phyloP scores from a whole-genome alignment of 2,329 filamentous ascomycete species.

The Calonectria montana region DNA sequence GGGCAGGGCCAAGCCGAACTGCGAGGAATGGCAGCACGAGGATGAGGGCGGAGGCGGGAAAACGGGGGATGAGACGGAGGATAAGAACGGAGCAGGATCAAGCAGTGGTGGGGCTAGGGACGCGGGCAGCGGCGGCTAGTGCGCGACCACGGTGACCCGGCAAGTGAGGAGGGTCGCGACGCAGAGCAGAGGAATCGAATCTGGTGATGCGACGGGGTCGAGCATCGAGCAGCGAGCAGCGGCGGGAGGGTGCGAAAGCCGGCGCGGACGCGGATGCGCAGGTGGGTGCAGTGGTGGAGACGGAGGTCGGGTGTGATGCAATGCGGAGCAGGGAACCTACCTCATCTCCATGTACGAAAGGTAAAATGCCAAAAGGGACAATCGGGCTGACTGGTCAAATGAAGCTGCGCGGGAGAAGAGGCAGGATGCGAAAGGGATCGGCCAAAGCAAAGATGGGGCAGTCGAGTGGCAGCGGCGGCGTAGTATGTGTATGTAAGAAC shows the following conservation, averaged over 20 bases:
- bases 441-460: constrained; percentile 8
- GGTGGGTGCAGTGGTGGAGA: constrained; percentile 30
- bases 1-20: constrained; percentile 27
- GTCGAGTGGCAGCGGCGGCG: constrained; percentile 15
- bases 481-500: constrained; percentile 14
- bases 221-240: constrained; percentile 10
- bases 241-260: constrained; percentile 1
- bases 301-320: constrained; percentile 19
- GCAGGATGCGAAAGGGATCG: constrained; percentile 13
- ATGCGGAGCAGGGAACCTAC: constrained; percentile 25
- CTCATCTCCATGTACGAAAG: constrained; percentile 19
- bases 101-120: constrained; percentile 24
- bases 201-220: constrained; percentile 14
- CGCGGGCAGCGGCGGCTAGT: constrained; percentile 36
- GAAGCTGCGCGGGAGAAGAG: constrained; percentile 5
- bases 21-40: constrained; percentile 21
- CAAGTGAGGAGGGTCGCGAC: constrained; percentile 26
- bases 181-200: constrained; percentile 28
- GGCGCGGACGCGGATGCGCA: constrained; percentile 33
- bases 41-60: constrained; percentile 25
- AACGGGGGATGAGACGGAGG: constrained; percentile 31
- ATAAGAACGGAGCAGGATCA: constrained; percentile 33
- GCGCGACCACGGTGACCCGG: constrained; percentile 33
- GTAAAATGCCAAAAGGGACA: constrained; percentile 8
- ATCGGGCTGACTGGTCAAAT: constrained; percentile 18